Percentiles rank a stretch among this genome's conserved stretches.
These are phyloP conservation scores for Geranomyces variabilis DNA, from an alignment of 192 early-diverging fungal genomes.

Conservation along the genomic window DNA sequence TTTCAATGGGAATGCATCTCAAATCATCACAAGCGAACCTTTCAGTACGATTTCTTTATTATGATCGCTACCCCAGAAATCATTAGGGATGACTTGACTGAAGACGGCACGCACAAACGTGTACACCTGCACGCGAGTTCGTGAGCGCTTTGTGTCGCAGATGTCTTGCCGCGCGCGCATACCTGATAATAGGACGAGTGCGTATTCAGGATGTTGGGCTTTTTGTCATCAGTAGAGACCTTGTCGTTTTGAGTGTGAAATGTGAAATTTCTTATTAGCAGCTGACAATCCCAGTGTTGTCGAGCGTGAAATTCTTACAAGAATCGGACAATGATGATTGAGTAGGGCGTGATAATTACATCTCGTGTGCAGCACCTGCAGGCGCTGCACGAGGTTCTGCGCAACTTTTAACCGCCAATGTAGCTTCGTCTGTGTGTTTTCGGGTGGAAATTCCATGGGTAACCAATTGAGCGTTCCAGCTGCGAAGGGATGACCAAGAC, in stretches of 20 bases:
- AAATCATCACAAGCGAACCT: conserved; percentile 33
- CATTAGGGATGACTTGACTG: conserved; percentile 60
- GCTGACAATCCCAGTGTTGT: too few relatives aligned
- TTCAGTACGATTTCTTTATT: conserved; percentile 60
- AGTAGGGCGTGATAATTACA: conserved; percentile 39
- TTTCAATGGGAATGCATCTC: not conserved
- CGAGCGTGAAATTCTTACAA: not conserved
- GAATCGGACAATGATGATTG: conserved; percentile 34
- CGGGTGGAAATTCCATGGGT: too few relatives aligned
- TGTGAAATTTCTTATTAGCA: too few relatives aligned
- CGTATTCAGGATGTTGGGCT: not conserved
- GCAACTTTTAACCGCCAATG: conserved; percentile 38
- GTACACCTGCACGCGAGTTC: conserved; percentile 17
- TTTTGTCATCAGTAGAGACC: not conserved
- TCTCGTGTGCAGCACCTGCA: conserved; percentile 27
- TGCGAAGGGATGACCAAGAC: too few relatives aligned
- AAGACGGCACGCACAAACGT: conserved; percentile 30
- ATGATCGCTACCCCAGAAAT: conserved; percentile 61
- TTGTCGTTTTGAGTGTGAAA: not conserved
- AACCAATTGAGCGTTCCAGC: too few relatives aligned
- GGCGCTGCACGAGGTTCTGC: conserved; percentile 13
- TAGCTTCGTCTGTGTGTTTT: conserved; percentile 13
- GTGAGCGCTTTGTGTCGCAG: too few relatives aligned
- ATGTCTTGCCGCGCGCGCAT: not conserved
- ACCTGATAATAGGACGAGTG: conserved; percentile 18